Evolutionary conservation across 1,284 basidiomycete genomes (phyloP).

Genomic region (Papiliotrema fonsecae): DNA sequence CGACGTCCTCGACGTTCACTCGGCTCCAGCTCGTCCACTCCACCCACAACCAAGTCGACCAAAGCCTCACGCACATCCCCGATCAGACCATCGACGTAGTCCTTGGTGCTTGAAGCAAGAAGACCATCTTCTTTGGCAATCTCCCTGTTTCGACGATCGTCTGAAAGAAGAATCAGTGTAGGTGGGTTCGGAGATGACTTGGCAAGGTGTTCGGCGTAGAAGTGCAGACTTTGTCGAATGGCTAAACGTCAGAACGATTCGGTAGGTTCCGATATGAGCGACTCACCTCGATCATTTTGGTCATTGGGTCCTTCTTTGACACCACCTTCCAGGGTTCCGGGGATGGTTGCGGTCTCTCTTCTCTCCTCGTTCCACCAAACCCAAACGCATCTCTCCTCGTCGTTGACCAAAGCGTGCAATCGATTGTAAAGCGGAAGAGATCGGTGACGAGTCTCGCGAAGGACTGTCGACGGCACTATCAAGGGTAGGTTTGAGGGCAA

Average conservation of each 20-base stretch:
- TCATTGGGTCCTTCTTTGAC: conserved; percentile 63
- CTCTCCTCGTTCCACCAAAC: conserved; percentile 90
- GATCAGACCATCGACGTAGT: conserved; percentile 71
- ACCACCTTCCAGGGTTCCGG: conserved; percentile 18
- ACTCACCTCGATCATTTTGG: conserved; percentile 78
- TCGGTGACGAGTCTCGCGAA: conserved; percentile 93
- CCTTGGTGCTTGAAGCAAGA: conserved; percentile 60
- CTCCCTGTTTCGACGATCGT: conserved; percentile 79
- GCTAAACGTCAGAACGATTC: conserved; percentile 53
- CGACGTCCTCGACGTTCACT: conserved; percentile 51
- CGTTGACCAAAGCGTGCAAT: conserved; percentile 70
- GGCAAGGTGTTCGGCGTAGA: conserved; percentile 73
- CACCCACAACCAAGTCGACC: conserved; percentile 71
- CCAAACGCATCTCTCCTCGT: conserved; percentile 71
- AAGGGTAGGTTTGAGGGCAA: conserved; percentile 67
- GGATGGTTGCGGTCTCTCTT: conserved; percentile 52
- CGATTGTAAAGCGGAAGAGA: conserved; percentile 91
- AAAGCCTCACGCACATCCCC: conserved; percentile 56
- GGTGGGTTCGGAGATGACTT: conserved; percentile 56
- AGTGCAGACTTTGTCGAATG: conserved; percentile 75
- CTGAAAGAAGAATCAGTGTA: conserved; percentile 72
- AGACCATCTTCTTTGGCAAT: conserved; percentile 69
- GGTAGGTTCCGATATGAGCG: not conserved
- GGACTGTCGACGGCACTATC: conserved; percentile 88
- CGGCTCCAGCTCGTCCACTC: conserved; percentile 53